Evolutionary conservation across 371 early-diverging fungal species (phyloP).

Genomic region (Mortierella sp.): DNA sequence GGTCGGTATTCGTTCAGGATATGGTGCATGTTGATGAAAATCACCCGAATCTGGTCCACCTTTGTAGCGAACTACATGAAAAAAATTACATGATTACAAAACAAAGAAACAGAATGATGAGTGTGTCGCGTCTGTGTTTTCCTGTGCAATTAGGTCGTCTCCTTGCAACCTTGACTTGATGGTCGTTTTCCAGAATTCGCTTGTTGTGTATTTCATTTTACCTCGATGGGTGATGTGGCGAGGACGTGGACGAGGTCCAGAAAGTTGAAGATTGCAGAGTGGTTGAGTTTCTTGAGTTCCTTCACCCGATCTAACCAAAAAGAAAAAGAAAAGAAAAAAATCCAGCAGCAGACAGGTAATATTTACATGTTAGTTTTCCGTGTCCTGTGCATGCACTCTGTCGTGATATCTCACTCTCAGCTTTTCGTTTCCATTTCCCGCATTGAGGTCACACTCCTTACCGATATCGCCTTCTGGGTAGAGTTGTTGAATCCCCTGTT

Average conservation of each 20-base stretch:
- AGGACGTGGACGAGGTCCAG: slow-evolving; percentile 55
- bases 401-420: not conserved
- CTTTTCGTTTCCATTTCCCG: not conserved
- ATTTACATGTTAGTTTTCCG: not conserved
- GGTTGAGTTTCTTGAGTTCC: slow-evolving; percentile 83
- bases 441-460: slow-evolving; percentile 20
- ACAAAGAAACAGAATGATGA: not conserved
- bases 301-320: slow-evolving; percentile 71
- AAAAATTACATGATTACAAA: not conserved
- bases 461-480: slow-evolving; percentile 71
- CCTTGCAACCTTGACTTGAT: too few relatives aligned
- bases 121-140: not conserved
- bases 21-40: slow-evolving; percentile 82
- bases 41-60: slow-evolving; percentile 75
- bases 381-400: not conserved
- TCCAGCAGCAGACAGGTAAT: not conserved
- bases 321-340: not conserved
- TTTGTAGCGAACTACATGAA: slow-evolving; percentile 63
- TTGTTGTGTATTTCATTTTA: not conserved
- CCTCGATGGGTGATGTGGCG: slow-evolving; percentile 47
- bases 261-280: slow-evolving; percentile 79
- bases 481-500: slow-evolving; percentile 76
- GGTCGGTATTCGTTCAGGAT: slow-evolving; percentile 80
- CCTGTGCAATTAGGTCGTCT: not conserved
- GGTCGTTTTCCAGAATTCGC: not conserved